phyloP scores from a whole-genome alignment of 345 rosid species.

The Salix exigua region DNA sequence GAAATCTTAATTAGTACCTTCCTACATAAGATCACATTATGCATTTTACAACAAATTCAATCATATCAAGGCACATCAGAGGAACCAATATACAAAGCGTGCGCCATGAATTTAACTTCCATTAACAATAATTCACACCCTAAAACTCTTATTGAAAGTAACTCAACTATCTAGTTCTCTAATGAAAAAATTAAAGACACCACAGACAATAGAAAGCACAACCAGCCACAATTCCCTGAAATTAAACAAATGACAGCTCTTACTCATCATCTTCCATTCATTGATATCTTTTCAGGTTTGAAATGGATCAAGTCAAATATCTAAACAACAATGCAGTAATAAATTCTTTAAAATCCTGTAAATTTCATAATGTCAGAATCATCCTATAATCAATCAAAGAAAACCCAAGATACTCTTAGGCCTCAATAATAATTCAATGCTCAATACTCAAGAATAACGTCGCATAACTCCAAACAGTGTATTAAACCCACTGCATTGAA shows the following conservation, averaged over 20 bases:
- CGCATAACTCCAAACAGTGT: constrained; percentile 6
- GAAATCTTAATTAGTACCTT: neutral
- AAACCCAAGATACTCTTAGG: neutral
- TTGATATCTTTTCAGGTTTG: neutral
- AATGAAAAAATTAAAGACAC: neutral
- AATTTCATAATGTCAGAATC: neutral
- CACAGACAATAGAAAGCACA: neutral
- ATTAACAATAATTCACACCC: neutral
- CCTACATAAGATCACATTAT: neutral
- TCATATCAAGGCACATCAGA: neutral
- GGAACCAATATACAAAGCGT: neutral
- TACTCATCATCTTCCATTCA: neutral
- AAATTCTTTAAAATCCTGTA: neutral
- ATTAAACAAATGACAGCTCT: constrained; percentile 4
- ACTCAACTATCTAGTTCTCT: neutral
- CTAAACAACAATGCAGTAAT: neutral
- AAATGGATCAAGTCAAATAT: constrained; percentile 8
- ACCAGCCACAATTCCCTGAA: neutral
- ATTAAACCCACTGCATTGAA: constrained; percentile 10
- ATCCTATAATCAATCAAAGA: neutral
- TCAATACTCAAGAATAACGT: neutral
- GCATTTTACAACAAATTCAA: neutral
- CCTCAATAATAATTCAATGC: neutral
- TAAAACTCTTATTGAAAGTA: neutral
- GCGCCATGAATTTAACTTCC: neutral